Evolutionary conservation across 306 rosid genomes (phyloP), one percentile per base, ranked within the genome.

Genomic region (Vigna radiata): DNA sequence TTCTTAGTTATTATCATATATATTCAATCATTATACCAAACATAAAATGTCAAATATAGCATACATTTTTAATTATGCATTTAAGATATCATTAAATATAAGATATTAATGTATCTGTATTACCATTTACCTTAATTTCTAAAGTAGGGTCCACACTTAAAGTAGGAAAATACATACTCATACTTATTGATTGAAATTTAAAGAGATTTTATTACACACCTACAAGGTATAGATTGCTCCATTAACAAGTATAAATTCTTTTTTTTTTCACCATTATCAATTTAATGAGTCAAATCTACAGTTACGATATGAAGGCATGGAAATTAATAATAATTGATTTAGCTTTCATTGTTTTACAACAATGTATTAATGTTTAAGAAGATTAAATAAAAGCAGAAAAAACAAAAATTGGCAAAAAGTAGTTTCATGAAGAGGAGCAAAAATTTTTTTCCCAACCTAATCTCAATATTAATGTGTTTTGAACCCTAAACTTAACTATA

Each of bases 341-440:
- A 75, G 18, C 39, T 63, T 43, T 69, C 75, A 19, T 76, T 46
- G 36, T 25, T 73, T 55, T 65, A 66, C 33, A 46, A 46, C 53
- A 80, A 0, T 54, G 16, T 9, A 54, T 43, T 37, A 29, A 23
- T 53, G 9, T 65, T 62, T 29, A 54, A 59, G 37, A 36, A 48
- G 21, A 62, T 62, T 7, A 74, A 75, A 61, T 17, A 25, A 56
- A 33, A 70, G 43, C 1, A 62, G 68, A 82, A 70, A 76, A 82
- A 76, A 52, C 46, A 70, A 63, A 76, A 63, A 76, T 54, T 61
- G 54, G 33, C 37, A 76, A 70, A 76, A 70, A 77, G 70, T 17
- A 75, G 73, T 16, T 36, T 44, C 52, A 46, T 61, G 49, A 48
- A 27, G 29, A 69, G 33, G 56, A 70, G 56, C 0, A 37, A 71